A percentile compares a stretch with the other conserved stretches of the same genome.
Conservation (phyloP, 1,284 basidiomycete species). For the Rhizoctonia solani region DNA sequence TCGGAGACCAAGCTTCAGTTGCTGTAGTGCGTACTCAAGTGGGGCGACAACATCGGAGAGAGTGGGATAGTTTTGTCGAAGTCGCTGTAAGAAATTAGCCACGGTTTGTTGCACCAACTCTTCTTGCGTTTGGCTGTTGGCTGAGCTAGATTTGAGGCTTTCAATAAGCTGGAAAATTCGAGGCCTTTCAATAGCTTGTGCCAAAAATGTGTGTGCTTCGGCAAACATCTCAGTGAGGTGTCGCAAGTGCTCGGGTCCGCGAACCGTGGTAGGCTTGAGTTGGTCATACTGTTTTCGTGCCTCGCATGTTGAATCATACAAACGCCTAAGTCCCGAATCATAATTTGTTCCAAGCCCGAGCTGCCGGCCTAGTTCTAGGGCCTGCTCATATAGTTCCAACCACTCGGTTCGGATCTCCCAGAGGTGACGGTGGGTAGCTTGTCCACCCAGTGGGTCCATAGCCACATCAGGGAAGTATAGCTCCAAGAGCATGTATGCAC, state of each 20-base stretch:
- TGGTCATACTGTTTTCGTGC: constrained; percentile 38
- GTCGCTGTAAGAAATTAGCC: constrained; percentile 50
- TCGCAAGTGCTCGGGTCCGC: constrained; percentile 44
- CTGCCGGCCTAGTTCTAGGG: constrained; percentile 63
- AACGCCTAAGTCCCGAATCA: constrained; percentile 54
- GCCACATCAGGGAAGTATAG: constrained; percentile 88
- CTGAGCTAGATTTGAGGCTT: background rate
- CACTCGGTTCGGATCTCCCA: constrained; percentile 53
- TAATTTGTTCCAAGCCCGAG: constrained; percentile 63
- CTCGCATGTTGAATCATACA: constrained; percentile 47
- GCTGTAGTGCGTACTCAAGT: constrained; percentile 63
- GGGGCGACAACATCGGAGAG: constrained; percentile 73
- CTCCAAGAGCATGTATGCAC: constrained; percentile 63
- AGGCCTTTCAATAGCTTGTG: constrained; percentile 1
- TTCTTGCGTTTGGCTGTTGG: constrained; percentile 40
- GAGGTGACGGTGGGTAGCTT: constrained; percentile 59
- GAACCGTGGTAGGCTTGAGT: constrained; percentile 49
- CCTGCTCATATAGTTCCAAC: constrained; percentile 58
- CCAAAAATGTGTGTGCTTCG: constrained; percentile 27
- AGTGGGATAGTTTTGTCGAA: constrained; percentile 48
- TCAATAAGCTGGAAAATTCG: constrained; percentile 30
- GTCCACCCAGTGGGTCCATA: constrained; percentile 82
- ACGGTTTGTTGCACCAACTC: constrained; percentile 46
- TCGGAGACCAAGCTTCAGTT: constrained; percentile 77
- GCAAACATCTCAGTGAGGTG: constrained; percentile 25